phyloP scores from a whole-genome alignment of 2,329 filamentous ascomycete species.

The Colletotrichum tamarilloi region DNA sequence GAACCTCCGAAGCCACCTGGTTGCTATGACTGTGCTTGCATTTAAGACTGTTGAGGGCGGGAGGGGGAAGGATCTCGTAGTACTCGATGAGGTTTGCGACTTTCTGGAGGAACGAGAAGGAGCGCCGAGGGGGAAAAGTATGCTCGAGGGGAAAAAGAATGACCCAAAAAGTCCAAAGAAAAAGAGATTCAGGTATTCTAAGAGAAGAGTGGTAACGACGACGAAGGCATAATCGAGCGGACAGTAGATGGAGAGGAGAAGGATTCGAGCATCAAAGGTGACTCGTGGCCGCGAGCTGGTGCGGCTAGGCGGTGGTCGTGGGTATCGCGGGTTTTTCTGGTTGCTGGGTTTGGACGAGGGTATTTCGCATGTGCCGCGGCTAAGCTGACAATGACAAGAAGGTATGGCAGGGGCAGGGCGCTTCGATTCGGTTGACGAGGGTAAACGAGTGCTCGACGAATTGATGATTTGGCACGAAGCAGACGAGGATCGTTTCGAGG shows the following conservation, averaged over 20 bases:
- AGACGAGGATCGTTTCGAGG: conserved; percentile 6
- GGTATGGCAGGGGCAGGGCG: neutral
- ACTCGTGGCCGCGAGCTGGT: conserved; percentile 3
- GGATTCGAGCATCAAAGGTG: conserved; percentile 11
- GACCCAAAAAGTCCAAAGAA: conserved; percentile 7
- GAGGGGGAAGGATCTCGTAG: neutral
- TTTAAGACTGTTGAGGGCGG: conserved; percentile 21
- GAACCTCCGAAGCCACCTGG: conserved; percentile 29
- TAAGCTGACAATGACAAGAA: neutral
- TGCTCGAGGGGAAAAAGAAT: conserved; percentile 22
- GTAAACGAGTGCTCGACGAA: neutral
- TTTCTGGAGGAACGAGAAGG: neutral
- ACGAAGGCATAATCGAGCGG: conserved; percentile 25
- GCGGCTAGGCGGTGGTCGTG: neutral
- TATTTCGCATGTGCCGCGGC: conserved; percentile 27
- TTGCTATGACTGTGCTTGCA: conserved; percentile 30
- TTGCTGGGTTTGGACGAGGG: conserved; percentile 13
- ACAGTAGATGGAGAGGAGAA: neutral
- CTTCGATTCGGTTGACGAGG: neutral
- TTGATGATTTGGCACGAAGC: neutral
- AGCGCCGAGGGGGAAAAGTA: conserved; percentile 1
- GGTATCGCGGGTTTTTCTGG: conserved; percentile 29
- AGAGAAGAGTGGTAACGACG: neutral
- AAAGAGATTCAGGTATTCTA: neutral
- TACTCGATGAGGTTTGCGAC: conserved; percentile 2